Base-by-base conservation (phyloP, 2,329 filamentous ascomycete species). In the Dothistroma septosporum region DNA sequence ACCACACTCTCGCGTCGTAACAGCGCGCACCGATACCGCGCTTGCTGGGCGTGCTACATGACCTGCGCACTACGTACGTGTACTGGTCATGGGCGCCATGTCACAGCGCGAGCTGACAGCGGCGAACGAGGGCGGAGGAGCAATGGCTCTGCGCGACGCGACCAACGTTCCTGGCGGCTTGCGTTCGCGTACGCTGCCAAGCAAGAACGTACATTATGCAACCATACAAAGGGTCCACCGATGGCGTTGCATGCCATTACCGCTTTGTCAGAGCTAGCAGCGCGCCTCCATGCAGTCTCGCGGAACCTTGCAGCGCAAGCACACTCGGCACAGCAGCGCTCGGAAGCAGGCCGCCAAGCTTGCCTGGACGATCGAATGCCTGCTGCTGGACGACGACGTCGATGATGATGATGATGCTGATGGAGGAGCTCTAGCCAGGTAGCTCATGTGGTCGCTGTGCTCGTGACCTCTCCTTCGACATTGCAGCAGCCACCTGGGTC, bases 401-500 rank as follows among this genome's bases (percentile, higher is more conserved):
- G 57, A 49, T 21, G 31, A 52, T 61, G 47, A 50, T 49, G 22
- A 22, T 10, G 37, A 60, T 46, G 44, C 52, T 22, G 52, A 16
- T 16, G 35, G 9, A 3, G 35, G 35, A 28, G 24, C 24, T 28
- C 44, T 37, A 33, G 37, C 59, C 58, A 57, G 55, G 56, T 35
- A 55, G 57, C 53, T 61, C 62, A 60, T 64, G 64, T 60, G 63
- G 57, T 52, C 60, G 46, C 58, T 61, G 64, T 57, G 58, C 62
- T 60, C 57, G 64, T 66, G 64, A 64, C 64, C 62, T 65, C 57
- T 46, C 41, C n/a, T n/a, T n/a, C n/a, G n/a, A n/a, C n/a, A n/a
- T 28, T 28, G 6, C 53, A 48, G n/a, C n/a, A 35, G 47, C 52
- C 62, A 60, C 41, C 59, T 50, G 52, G 55, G 54, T 59, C 56